A percentile compares a stretch with the other conserved stretches of the same genome.
Conservation (phyloP, 257 asterid genomes). For the Solanum paucissectum region DNA sequence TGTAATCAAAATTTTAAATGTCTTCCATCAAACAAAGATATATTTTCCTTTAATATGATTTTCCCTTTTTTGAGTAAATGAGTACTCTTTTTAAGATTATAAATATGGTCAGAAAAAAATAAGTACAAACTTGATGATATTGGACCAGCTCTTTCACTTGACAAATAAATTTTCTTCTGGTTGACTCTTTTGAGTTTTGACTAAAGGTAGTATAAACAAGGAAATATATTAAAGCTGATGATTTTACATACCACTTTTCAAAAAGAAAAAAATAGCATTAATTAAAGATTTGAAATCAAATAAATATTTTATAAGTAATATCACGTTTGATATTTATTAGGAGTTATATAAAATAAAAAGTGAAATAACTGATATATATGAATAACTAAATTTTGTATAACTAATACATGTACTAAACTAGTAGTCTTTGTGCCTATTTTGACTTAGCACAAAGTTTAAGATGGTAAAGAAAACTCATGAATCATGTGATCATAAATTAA, state of each 20-base stretch:
- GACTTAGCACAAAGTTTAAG: accelerated
- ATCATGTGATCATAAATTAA: not conserved
- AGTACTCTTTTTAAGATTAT: not conserved
- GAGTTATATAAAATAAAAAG: not conserved
- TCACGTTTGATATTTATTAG: not conserved
- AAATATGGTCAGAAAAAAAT: not conserved
- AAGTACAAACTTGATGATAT: not conserved
- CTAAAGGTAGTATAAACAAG: not conserved
- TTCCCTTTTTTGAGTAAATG: not conserved
- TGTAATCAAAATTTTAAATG: not conserved
- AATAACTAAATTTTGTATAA: too few relatives aligned
- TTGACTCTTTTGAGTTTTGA: not conserved
- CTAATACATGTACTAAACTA: too few relatives aligned
- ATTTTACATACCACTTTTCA: not conserved
- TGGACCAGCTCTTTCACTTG: not conserved
- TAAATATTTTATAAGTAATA: not conserved
- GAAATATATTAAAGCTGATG: not conserved
- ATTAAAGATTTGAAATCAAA: not conserved
- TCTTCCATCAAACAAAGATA: not conserved
- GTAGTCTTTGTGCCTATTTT: not conserved
- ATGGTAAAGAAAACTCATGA: not conserved
- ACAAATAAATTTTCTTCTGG: not conserved
- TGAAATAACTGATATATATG: not conserved
- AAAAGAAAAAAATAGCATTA: not conserved
- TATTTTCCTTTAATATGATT: not conserved